These are phyloP conservation scores for Suillus sp. DNA, from an alignment of 768 basidiomycete species.

Conservation along the genomic window DNA sequence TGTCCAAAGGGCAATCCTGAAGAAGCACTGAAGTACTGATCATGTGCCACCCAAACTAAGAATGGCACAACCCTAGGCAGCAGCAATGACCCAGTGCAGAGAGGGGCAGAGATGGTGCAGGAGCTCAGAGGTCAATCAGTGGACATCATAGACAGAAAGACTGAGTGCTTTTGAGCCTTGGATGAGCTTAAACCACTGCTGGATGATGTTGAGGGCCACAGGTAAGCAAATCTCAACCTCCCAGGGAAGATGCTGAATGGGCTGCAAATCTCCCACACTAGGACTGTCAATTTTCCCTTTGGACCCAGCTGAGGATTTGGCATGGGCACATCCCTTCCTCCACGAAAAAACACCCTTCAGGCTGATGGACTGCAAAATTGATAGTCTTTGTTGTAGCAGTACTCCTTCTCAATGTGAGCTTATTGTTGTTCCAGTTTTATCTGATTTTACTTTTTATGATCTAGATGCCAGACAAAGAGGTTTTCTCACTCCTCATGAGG, in stretches of 20 bases:
- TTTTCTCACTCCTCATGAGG: constrained; percentile 91
- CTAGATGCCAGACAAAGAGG: constrained; percentile 99
- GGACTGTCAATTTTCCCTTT: background rate
- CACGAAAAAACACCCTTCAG: background rate
- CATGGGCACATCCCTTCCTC: background rate
- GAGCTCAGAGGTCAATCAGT: too few relatives aligned
- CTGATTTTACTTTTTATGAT: constrained; percentile 4
- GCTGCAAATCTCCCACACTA: background rate
- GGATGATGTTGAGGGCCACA: too few relatives aligned
- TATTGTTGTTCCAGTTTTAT: constrained; percentile 5
- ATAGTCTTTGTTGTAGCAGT: constrained; percentile 96
- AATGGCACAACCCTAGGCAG: too few relatives aligned
- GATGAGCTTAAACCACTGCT: too few relatives aligned
- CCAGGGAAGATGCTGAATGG: background rate
- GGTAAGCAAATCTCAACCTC: too few relatives aligned
- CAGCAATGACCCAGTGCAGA: too few relatives aligned
- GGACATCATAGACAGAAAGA: too few relatives aligned
- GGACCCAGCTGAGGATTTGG: background rate
- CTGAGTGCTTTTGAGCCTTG: too few relatives aligned
- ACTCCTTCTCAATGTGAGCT: constrained; percentile 81
- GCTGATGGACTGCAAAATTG: background rate
- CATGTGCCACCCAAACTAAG: too few relatives aligned
- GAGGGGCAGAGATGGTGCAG: too few relatives aligned
- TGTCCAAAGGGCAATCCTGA: too few relatives aligned
- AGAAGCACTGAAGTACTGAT: too few relatives aligned